Conservation (phyloP, 768 basidiomycete species). For the Omphalotus guepiniiformis region DNA sequence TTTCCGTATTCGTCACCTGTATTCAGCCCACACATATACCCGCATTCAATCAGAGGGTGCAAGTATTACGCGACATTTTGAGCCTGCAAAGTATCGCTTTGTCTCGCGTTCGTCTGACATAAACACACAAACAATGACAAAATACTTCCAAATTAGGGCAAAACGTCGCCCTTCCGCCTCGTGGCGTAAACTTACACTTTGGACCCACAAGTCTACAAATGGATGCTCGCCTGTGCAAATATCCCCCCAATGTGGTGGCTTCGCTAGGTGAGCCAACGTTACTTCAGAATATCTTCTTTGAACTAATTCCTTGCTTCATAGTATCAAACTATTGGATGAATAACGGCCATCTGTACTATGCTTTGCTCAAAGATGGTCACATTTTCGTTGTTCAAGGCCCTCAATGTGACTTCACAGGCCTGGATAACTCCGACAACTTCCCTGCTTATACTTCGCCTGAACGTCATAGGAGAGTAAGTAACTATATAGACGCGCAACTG, state of each 20-base stretch:
- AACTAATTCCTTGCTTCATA: neutral
- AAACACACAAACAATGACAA: conserved; percentile 99
- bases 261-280: neutral
- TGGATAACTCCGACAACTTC: too few species aligned
- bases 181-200: too few species aligned
- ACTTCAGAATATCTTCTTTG: neutral
- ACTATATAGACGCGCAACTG: neutral
- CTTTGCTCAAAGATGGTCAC: neutral
- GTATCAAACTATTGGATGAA: neutral
- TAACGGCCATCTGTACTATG: neutral
- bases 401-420: too few species aligned
- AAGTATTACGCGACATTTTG: conserved; percentile 21
- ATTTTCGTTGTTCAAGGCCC: neutral
- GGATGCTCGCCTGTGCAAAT: neutral
- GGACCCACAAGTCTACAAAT: conserved; percentile 1
- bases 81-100: conserved; percentile 77
- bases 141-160: too few species aligned
- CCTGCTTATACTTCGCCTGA: neutral
- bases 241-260: neutral
- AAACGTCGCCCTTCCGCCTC: too few species aligned
- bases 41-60: neutral
- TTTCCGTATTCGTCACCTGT: too few species aligned
- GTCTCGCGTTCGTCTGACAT: conserved; percentile 49
- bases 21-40: too few species aligned
- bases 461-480: neutral